Evolutionary conservation across 2,329 filamentous ascomycete genomes (phyloP).

Genomic region (Trichocomaceae sp.): DNA sequence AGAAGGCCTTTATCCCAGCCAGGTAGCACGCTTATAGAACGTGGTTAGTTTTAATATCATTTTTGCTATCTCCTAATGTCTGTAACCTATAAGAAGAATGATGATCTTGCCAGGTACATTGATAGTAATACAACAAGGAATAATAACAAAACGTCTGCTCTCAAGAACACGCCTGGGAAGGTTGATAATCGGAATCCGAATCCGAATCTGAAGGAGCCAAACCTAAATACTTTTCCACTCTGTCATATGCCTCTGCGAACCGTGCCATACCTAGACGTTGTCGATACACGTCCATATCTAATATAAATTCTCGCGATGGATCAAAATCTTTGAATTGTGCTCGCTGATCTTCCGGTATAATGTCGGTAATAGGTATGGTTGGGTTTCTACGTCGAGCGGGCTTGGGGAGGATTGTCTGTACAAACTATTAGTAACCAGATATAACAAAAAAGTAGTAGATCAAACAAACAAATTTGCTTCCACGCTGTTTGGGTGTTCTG

Average conservation of each 20-base stretch:
- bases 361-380: neutral
- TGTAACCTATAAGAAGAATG: too few relatives aligned
- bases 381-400: neutral
- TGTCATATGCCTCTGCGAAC: neutral
- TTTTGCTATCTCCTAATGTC: too few relatives aligned
- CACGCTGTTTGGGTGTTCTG: neutral
- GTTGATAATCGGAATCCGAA: too few relatives aligned
- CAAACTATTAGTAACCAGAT: slow-evolving; percentile 12
- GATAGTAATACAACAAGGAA: too few relatives aligned
- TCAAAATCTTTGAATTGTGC: neutral
- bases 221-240: too few relatives aligned
- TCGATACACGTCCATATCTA: neutral
- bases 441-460: neutral
- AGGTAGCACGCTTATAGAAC: too few relatives aligned
- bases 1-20: too few relatives aligned
- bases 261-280: neutral
- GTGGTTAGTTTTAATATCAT: too few relatives aligned
- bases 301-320: neutral
- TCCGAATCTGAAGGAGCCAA: too few relatives aligned
- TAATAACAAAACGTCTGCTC: too few relatives aligned
- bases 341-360: neutral
- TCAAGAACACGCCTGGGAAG: too few relatives aligned
- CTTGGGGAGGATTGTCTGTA: neutral
- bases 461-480: neutral
- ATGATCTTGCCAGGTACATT: too few relatives aligned